Conservation (phyloP, 306 rosid genomes). For the Medicago lupulina region DNA sequence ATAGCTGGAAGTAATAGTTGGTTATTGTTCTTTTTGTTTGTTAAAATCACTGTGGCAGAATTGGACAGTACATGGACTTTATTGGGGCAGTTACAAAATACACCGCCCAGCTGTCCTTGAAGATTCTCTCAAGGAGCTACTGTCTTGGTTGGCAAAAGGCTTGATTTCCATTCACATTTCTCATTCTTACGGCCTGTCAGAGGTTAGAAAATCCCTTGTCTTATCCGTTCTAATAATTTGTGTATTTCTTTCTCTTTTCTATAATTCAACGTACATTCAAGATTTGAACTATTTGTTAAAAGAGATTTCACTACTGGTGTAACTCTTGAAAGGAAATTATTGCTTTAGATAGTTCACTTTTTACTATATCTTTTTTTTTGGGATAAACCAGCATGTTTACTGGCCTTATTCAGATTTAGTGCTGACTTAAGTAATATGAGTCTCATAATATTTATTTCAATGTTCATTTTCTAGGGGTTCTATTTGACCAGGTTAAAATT, state of each 20-base stretch:
- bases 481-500: constrained; percentile 1
- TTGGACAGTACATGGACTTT: constrained; percentile 98
- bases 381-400: neutral
- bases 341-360: constrained; percentile 16
- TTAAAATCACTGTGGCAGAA: constrained; percentile 55
- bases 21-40: neutral
- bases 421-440: neutral
- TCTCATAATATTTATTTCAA: constrained; percentile 1
- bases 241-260: neutral
- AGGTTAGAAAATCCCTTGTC: constrained; percentile 63
- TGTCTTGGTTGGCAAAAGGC: constrained; percentile 82
- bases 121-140: constrained; percentile 77
- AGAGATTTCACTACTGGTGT: constrained; percentile 19
- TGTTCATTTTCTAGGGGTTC: neutral
- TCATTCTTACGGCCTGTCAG: constrained; percentile 68
- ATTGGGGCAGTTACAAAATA: constrained; percentile 91
- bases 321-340: neutral
- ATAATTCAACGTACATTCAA: constrained; percentile 24
- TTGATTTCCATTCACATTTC: constrained; percentile 77
- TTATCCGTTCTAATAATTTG: constrained; percentile 11
- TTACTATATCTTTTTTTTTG: too few relatives aligned
- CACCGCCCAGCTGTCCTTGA: constrained; percentile 78
- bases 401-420: neutral
- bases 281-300: constrained; percentile 11
- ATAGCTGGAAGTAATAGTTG: constrained; percentile 6